Conservation (phyloP, 495 filamentous ascomycete species). For the Aspergillus saccharolyticus region DNA sequence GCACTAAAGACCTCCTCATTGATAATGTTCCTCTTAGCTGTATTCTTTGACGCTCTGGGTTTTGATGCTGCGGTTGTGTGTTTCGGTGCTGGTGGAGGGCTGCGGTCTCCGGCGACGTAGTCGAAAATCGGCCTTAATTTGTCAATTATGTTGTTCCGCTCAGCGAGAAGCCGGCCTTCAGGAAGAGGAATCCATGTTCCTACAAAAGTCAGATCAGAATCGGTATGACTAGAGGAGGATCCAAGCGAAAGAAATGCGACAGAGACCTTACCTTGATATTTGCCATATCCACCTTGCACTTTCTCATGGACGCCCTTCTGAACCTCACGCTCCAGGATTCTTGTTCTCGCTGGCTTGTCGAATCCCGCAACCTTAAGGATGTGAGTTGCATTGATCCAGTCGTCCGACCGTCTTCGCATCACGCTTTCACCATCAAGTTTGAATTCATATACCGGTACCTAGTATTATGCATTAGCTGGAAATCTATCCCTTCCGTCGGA, state of each 20-base stretch:
- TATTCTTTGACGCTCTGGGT: slow-evolving; percentile 58
- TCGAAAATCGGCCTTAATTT: slow-evolving; percentile 85
- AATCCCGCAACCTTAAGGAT: slow-evolving; percentile 83
- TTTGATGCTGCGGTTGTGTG: slow-evolving; percentile 67
- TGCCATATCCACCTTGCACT: slow-evolving; percentile 96
- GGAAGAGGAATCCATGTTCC: slow-evolving; percentile 95
- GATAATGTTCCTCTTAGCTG: slow-evolving; percentile 26
- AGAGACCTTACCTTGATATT: slow-evolving; percentile 74
- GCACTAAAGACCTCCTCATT: slow-evolving; percentile 39
- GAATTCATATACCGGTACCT: slow-evolving; percentile 90
- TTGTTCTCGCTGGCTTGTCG: slow-evolving; percentile 86
- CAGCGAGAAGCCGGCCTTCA: slow-evolving; percentile 72
- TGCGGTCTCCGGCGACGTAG: slow-evolving; percentile 75
- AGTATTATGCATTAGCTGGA: slow-evolving; percentile 1
- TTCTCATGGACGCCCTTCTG: slow-evolving; percentile 96
- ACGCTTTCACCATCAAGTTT: slow-evolving; percentile 73
- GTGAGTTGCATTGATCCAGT: slow-evolving; percentile 95
- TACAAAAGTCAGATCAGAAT: slow-evolving; percentile 23
- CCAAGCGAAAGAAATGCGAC: slow-evolving; percentile 3
- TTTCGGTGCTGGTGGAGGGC: slow-evolving; percentile 89
- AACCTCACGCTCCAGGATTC: slow-evolving; percentile 93
- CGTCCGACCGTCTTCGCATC: slow-evolving; percentile 84
- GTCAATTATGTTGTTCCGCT: slow-evolving; percentile 77
- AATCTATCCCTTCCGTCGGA: neutral
- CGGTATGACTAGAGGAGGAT: neutral